Evolutionary conservation across 2,329 filamentous ascomycete genomes (phyloP).

Genomic region (Aureobasidium musti): DNA sequence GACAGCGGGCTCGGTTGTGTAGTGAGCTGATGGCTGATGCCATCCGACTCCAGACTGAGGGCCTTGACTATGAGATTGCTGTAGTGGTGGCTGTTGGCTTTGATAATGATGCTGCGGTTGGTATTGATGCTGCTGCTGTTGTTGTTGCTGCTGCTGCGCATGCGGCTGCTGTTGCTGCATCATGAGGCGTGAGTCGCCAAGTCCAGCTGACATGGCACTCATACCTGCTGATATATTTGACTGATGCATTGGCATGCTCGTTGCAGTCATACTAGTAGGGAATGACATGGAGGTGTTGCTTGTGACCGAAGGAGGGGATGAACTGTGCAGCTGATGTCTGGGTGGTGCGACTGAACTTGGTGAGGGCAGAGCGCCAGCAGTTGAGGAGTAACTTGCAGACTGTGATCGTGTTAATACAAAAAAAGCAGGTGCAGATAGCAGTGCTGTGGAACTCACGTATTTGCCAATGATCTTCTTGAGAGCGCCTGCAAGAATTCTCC

Average conservation of each 20-base stretch:
- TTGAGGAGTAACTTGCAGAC: conserved; percentile 71
- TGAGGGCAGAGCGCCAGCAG: conserved; percentile 53
- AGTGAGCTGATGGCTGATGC: conserved; percentile 40
- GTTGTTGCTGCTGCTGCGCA: conserved; percentile 30
- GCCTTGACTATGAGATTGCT: conserved; percentile 11
- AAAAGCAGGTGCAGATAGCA: background rate
- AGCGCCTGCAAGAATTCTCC: conserved; percentile 83
- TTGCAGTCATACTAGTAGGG: conserved; percentile 35
- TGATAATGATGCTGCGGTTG: conserved; percentile 31
- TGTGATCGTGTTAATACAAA: conserved; percentile 38
- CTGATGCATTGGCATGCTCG: conserved; percentile 38
- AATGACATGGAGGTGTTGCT: conserved; percentile 41
- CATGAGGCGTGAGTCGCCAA: conserved; percentile 45
- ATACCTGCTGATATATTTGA: conserved; percentile 38
- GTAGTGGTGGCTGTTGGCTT: conserved; percentile 29
- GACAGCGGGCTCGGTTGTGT: conserved; percentile 38
- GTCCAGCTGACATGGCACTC: conserved; percentile 42
- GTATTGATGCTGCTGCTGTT: conserved; percentile 34
- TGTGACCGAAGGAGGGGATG: conserved; percentile 37
- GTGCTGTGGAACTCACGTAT: conserved; percentile 64
- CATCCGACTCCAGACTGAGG: conserved; percentile 36
- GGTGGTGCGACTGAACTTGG: conserved; percentile 31
- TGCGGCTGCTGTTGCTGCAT: conserved; percentile 34
- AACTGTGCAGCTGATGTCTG: conserved; percentile 37
- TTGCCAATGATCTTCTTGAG: conserved; percentile 99